A percentile compares a stretch with the other conserved stretches of the same genome.
phyloP scores from a whole-genome alignment of 2,329 filamentous ascomycete species.

The Aspergillus fumigatus region DNA sequence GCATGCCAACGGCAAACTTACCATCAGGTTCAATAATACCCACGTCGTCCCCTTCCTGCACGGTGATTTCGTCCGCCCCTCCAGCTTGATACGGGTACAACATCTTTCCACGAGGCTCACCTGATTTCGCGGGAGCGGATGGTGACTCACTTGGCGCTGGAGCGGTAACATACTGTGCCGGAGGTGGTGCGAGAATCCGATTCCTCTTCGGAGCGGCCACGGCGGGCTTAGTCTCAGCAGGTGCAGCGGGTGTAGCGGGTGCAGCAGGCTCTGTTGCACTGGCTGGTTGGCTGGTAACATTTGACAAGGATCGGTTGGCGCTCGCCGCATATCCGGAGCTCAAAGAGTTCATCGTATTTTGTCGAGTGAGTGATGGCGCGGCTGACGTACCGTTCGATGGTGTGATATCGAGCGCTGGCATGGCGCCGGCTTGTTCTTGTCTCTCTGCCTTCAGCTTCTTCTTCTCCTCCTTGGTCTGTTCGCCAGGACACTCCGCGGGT shows the following conservation, averaged over 20 bases:
- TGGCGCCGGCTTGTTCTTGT: conserved; percentile 69
- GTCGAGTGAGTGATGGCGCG: conserved; percentile 65
- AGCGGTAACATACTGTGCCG: conserved; percentile 70
- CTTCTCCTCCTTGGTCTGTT: conserved; percentile 88
- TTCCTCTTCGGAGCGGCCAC: conserved; percentile 48
- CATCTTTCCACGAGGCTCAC: conserved; percentile 76
- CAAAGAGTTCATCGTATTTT: conserved; percentile 84
- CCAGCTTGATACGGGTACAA: conserved; percentile 78
- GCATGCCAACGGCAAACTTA: conserved; percentile 46
- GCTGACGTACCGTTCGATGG: conserved; percentile 47
- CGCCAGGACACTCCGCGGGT: conserved; percentile 89
- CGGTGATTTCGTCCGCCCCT: conserved; percentile 74
- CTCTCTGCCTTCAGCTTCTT: conserved; percentile 87
- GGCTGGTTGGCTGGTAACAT: conserved; percentile 49
- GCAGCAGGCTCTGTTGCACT: conserved; percentile 41
- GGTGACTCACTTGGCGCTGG: conserved; percentile 47
- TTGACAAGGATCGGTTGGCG: conserved; percentile 70
- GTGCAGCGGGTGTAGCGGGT: conserved; percentile 35
- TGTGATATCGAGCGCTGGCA: conserved; percentile 35
- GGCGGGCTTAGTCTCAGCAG: conserved; percentile 27
- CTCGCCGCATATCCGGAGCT: conserved; percentile 83
- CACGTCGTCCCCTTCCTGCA: conserved; percentile 75
- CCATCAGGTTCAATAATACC: conserved; percentile 79
- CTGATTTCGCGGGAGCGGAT: conserved; percentile 21
- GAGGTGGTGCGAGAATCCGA: conserved; percentile 82